Conservation (phyloP, 148 eudicot genomes). For the Heliamphora exappendiculata region DNA sequence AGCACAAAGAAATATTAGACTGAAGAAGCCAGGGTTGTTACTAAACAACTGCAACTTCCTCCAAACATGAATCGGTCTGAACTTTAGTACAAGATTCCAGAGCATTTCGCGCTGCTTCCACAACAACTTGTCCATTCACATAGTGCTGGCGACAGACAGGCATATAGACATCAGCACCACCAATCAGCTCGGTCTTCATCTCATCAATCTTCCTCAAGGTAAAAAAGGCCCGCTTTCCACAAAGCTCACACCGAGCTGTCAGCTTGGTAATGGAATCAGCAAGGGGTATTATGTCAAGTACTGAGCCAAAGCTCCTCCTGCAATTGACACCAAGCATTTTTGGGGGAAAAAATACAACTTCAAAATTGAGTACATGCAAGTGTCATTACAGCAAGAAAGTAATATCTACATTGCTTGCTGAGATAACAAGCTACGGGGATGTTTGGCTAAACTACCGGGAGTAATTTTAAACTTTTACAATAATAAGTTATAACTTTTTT, state of each 20-base stretch:
- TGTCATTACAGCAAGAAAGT: background rate
- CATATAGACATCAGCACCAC: constrained; percentile 80
- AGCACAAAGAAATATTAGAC: background rate
- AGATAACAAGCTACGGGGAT: background rate
- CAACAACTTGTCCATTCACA: constrained; percentile 39
- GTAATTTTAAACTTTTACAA: no score
- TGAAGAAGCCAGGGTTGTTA: background rate
- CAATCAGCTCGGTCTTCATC: constrained; percentile 59
- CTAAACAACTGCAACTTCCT: constrained; percentile 24
- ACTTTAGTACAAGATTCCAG: constrained; percentile 18
- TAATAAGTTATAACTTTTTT: no score
- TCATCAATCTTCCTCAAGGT: constrained; percentile 66
- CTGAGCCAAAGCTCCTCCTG: constrained; percentile 83
- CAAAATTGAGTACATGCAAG: background rate
- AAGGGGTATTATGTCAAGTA: constrained; percentile 69
- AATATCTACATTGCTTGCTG: background rate
- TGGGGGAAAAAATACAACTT: background rate
- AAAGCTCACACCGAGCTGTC: constrained; percentile 78
- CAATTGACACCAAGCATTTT: background rate
- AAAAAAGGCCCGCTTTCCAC: constrained; percentile 71
- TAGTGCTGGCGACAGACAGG: constrained; percentile 93
- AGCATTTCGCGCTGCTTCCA: constrained; percentile 28
- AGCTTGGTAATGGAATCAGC: constrained; percentile 90
- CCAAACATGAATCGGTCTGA: constrained; percentile 12
- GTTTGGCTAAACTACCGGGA: no score